phyloP scores from a whole-genome alignment of 164 flowering plant genomes.

The Santalum album region DNA sequence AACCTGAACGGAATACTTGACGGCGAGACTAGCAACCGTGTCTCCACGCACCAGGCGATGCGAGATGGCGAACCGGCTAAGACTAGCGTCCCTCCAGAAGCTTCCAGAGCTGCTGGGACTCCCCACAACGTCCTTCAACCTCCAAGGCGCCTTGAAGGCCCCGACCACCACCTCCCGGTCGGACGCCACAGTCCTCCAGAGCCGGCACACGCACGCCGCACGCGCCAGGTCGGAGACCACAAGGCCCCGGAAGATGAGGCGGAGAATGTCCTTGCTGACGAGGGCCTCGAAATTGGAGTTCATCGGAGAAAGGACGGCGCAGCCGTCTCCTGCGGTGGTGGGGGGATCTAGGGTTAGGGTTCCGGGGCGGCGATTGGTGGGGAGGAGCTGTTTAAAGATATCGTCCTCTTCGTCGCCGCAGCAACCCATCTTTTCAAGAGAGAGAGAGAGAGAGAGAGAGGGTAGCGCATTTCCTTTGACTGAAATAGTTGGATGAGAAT shows the following conservation, averaged over 20 bases:
- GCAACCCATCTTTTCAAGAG: slow-evolving; percentile 16
- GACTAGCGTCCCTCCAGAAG: slow-evolving; percentile 79
- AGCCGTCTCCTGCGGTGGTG: background rate
- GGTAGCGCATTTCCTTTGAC: too few relatives aligned
- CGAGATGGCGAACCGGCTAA: slow-evolving; percentile 69
- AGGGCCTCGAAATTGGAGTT: slow-evolving; percentile 63
- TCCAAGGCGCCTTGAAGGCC: slow-evolving; percentile 72
- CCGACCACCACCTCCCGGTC: slow-evolving; percentile 43
- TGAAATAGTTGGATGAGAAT: too few relatives aligned
- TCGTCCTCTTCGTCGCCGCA: slow-evolving; percentile 23
- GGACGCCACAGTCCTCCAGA: slow-evolving; percentile 61
- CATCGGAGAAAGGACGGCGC: slow-evolving; percentile 51
- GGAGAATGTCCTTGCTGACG: slow-evolving; percentile 54
- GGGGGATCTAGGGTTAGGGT: slow-evolving; percentile 1
- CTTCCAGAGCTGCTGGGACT: slow-evolving; percentile 44
- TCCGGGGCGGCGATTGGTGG: background rate
- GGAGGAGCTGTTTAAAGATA: slow-evolving; percentile 6
- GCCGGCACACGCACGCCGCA: slow-evolving; percentile 75
- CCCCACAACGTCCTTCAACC: slow-evolving; percentile 58
- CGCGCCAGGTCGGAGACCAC: slow-evolving; percentile 66
- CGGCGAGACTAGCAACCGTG: slow-evolving; percentile 78
- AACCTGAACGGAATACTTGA: slow-evolving; percentile 91
- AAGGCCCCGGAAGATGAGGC: slow-evolving; percentile 52
- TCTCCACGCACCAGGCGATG: slow-evolving; percentile 59
- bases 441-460: background rate